Evolutionary conservation across 257 asterid genomes (phyloP).

Genomic region (Jacaranda copaia): DNA sequence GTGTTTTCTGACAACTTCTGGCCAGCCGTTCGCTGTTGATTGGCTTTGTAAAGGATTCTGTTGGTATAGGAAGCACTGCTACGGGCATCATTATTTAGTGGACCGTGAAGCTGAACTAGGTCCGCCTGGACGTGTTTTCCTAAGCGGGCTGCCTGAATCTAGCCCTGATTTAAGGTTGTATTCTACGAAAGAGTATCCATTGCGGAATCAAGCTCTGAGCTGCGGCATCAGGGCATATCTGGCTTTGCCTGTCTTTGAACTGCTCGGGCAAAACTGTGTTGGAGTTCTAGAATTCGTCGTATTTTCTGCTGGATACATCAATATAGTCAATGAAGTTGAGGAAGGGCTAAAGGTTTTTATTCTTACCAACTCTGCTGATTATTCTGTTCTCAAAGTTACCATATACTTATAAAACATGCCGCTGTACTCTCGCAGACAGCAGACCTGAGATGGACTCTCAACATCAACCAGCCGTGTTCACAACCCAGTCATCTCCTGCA

Average conservation of each 20-base stretch:
- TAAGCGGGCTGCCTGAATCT: constrained; percentile 1
- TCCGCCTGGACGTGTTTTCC: constrained; percentile 12
- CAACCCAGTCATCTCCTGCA: background rate
- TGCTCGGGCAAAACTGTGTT: background rate
- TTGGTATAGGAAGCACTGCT: constrained; percentile 11
- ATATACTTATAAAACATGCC: background rate
- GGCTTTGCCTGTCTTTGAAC: constrained; percentile 17
- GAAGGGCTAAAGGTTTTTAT: constrained; percentile 16
- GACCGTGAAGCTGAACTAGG: background rate
- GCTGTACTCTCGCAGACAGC: background rate
- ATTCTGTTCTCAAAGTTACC: background rate
- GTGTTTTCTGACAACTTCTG: background rate
- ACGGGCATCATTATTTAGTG: background rate
- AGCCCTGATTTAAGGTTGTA: constrained; percentile 16
- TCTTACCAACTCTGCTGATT: background rate
- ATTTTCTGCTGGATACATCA: constrained; percentile 2
- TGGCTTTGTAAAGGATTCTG: constrained; percentile 21
- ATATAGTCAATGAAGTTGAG: constrained; percentile 14
- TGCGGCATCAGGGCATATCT: constrained; percentile 3
- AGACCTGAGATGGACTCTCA: background rate
- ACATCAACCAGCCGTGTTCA: background rate
- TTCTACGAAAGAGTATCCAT: background rate
- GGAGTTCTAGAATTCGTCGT: constrained; percentile 14
- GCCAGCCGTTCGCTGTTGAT: constrained; percentile 11
- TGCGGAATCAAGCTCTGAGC: constrained; percentile 13